phyloP scores from a whole-genome alignment of 2,329 filamentous ascomycete genomes.

The Trichoderma asperellum region DNA sequence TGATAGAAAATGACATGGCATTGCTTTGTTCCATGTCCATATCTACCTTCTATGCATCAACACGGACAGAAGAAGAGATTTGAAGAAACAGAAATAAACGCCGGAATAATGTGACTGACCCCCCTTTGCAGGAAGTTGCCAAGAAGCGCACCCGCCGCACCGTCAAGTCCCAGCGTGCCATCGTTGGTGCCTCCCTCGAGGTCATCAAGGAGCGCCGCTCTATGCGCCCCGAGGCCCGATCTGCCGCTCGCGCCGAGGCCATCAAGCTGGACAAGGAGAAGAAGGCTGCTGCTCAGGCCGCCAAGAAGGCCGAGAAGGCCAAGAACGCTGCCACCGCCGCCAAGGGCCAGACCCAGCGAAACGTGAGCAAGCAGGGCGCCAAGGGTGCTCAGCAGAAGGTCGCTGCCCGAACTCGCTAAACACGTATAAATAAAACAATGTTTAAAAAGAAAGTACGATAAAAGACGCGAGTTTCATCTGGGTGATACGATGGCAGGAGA shows the following conservation, averaged over 20 bases:
- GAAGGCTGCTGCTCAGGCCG: constrained; percentile 82
- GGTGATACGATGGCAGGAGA: background rate
- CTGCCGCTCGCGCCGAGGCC: constrained; percentile 83
- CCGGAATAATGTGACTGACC: constrained; percentile 44
- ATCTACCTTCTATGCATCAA: constrained; percentile 1
- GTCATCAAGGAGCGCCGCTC: constrained; percentile 99
- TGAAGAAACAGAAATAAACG: background rate
- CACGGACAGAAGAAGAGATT: background rate
- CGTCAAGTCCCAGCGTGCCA: constrained; percentile 98
- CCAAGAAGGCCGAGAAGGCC: constrained; percentile 99
- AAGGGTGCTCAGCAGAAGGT: constrained; percentile 90
- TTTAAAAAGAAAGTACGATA: constrained; percentile 26
- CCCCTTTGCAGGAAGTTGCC: constrained; percentile 82
- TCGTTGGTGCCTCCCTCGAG: constrained; percentile 98
- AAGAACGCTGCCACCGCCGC: constrained; percentile 77
- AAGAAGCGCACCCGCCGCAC: constrained; percentile 99
- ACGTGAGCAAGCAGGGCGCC: constrained; percentile 94
- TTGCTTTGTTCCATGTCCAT: background rate
- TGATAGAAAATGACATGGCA: background rate
- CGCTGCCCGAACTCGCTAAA: constrained; percentile 78
- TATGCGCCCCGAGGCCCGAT: constrained; percentile 93
- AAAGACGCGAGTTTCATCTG: background rate
- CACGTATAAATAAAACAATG: background rate
- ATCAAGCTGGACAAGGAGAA: constrained; percentile 99
- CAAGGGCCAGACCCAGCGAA: constrained; percentile 78